phyloP scores from a whole-genome alignment of 495 filamentous ascomycete species.

The Xylaria castorea region DNA sequence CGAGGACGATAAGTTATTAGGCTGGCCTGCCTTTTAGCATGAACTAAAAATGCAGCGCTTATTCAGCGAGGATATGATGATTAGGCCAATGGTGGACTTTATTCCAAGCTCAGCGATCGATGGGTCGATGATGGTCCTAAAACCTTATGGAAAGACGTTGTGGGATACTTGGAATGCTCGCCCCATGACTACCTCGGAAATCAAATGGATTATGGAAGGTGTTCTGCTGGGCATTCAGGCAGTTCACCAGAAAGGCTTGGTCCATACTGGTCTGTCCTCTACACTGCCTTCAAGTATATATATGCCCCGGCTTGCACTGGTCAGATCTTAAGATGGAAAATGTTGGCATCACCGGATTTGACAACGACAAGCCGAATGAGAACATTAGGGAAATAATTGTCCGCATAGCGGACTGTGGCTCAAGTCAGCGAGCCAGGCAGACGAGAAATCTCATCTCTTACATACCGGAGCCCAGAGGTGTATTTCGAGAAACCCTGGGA shows the following conservation, averaged over 20 bases:
- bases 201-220: not conserved
- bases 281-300: not conserved
- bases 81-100: not conserved
- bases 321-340: not conserved
- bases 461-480: not conserved
- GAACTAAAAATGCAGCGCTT: not conserved
- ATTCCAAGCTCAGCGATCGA: not conserved
- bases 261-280: not conserved
- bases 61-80: not conserved
- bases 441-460: not conserved
- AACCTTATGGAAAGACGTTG: not conserved
- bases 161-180: not conserved
- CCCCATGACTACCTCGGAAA: not conserved
- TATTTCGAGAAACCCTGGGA: not conserved
- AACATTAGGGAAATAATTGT: not conserved
- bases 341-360: not conserved
- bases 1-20: not conserved
- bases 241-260: not conserved
- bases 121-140: not conserved
- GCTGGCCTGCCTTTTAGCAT: not conserved
- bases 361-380: not conserved
- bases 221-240: not conserved
- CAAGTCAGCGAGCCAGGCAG: not conserved
- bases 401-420: not conserved
- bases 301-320: not conserved